Evolutionary conservation across 108 stramenopile genomes (phyloP).

Genomic region (Pseudonitzschia multiseries): DNA sequence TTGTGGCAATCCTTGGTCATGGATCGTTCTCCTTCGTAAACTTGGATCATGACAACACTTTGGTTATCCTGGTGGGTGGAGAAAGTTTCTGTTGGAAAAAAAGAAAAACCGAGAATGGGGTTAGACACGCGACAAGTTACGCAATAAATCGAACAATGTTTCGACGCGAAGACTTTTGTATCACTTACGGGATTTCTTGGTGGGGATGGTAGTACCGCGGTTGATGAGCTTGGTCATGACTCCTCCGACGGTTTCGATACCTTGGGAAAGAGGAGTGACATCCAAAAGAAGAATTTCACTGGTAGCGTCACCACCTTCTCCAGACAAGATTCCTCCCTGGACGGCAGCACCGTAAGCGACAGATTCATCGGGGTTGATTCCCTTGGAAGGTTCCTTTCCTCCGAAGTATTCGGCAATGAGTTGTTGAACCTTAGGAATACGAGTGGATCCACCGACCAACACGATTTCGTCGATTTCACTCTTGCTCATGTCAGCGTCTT

Average conservation of each 20-base stretch:
- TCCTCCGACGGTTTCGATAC: conserved; percentile 94
- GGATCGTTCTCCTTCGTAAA: conserved; percentile 95
- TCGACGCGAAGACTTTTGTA: no score
- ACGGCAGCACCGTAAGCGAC: conserved; percentile 97
- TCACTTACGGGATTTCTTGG: conserved; percentile 83
- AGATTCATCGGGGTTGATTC: conserved; percentile 98
- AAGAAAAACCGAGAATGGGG: not conserved
- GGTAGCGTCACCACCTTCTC: conserved; percentile 80
- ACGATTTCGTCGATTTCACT: conserved; percentile 95
- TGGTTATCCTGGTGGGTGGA: conserved; percentile 96
- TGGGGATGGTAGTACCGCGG: conserved; percentile 92
- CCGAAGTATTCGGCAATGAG: conserved; percentile 93
- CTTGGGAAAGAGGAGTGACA: conserved; percentile 84
- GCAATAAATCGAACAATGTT: conserved; percentile 2
- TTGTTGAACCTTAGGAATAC: conserved; percentile 94
- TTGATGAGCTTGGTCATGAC: conserved; percentile 95
- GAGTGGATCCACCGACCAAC: conserved; percentile 96
- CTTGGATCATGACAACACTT: conserved; percentile 88
- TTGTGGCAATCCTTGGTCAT: conserved; percentile 91
- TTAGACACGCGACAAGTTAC: not conserved
- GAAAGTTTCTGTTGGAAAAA: conserved; percentile 65
- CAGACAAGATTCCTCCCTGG: conserved; percentile 92
- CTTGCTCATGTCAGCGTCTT: conserved; percentile 91
- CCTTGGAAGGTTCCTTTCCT: conserved; percentile 94
- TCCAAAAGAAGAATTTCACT: conserved; percentile 72